These are phyloP conservation scores for Cladophialophora chaetospira DNA, from an alignment of 2,329 filamentous ascomycete genomes.

Conservation along the genomic window DNA sequence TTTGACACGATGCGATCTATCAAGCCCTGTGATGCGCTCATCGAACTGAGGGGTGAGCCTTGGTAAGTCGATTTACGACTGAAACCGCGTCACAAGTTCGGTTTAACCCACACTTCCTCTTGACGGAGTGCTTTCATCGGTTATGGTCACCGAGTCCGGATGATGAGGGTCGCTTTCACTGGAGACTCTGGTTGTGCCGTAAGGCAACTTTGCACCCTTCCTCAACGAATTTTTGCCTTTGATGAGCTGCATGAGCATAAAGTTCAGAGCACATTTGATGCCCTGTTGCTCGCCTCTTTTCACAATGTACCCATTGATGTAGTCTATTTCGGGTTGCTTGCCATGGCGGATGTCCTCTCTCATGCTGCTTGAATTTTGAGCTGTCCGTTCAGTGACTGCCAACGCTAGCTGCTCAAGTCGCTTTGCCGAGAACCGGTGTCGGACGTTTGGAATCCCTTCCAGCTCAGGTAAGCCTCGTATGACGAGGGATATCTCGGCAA, in stretches of 20 bases:
- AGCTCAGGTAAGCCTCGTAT: slow-evolving; percentile 75
- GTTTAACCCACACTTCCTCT: slow-evolving; percentile 13
- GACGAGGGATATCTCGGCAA: slow-evolving; percentile 73
- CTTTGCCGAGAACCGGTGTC: slow-evolving; percentile 60
- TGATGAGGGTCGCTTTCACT: slow-evolving; percentile 11
- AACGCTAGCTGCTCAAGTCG: slow-evolving; percentile 64
- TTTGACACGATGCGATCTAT: not conserved
- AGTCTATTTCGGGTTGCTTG: slow-evolving; percentile 73
- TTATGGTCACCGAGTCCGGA: slow-evolving; percentile 17
- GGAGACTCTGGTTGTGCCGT: slow-evolving; percentile 16
- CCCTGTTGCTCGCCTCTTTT: slow-evolving; percentile 70
- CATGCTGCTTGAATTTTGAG: slow-evolving; percentile 66
- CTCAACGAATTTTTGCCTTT: slow-evolving; percentile 57
- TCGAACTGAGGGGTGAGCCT: no score
- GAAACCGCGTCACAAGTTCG: slow-evolving; percentile 9
- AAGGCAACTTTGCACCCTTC: slow-evolving; percentile 12
- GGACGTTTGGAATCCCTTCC: slow-evolving; percentile 60
- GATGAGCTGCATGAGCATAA: slow-evolving; percentile 71
- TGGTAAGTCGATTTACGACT: no score
- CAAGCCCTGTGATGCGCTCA: no score
- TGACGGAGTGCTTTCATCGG: slow-evolving; percentile 19
- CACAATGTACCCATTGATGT: slow-evolving; percentile 86
- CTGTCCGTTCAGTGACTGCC: slow-evolving; percentile 56
- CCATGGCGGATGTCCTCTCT: slow-evolving; percentile 65
- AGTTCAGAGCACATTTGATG: slow-evolving; percentile 71